phyloP scores from a whole-genome alignment of 2,329 filamentous ascomycete species.

The Pseudogymnoascus sp. region DNA sequence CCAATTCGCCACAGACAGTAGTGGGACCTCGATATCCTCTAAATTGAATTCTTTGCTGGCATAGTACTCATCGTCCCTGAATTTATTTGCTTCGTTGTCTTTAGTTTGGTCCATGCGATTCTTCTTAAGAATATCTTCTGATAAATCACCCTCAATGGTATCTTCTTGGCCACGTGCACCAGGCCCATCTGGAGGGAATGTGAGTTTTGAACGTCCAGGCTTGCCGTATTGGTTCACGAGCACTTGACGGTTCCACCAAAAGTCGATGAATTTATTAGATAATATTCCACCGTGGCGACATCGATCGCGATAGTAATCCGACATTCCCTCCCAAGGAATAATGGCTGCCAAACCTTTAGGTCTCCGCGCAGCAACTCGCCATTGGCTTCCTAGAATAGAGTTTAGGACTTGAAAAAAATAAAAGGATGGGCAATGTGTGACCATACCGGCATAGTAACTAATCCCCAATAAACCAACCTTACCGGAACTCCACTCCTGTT shows the following conservation, averaged over 20 bases:
- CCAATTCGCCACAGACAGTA: conserved; percentile 62
- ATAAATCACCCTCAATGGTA: conserved; percentile 50
- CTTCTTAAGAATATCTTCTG: conserved; percentile 39
- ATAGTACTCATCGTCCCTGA: conserved; percentile 6
- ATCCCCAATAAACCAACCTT: conserved; percentile 40
- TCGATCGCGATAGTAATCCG: conserved; percentile 47
- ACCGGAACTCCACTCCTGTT: conserved; percentile 38
- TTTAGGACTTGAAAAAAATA: background rate
- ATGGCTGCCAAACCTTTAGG: conserved; percentile 36
- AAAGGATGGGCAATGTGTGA: conserved; percentile 14
- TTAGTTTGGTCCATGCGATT: conserved; percentile 31
- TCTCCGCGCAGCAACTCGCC: background rate
- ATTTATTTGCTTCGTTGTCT: background rate
- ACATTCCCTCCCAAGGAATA: conserved; percentile 48
- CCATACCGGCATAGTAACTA: conserved; percentile 34
- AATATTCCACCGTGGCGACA: conserved; percentile 54
- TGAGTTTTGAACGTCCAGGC: conserved; percentile 35
- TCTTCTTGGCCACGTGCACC: conserved; percentile 24
- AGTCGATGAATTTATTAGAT: conserved; percentile 48
- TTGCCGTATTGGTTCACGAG: conserved; percentile 60
- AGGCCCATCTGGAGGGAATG: conserved; percentile 25
- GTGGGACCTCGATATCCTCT: conserved; percentile 56
- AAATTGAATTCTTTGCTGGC: conserved; percentile 43
- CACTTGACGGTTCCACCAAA: conserved; percentile 62
- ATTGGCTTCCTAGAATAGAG: conserved; percentile 14